Evolutionary conservation across 768 basidiomycete species (phyloP), one percentile per base, ranked within the genome.

Genomic region (Leccinum aurantiacum): DNA sequence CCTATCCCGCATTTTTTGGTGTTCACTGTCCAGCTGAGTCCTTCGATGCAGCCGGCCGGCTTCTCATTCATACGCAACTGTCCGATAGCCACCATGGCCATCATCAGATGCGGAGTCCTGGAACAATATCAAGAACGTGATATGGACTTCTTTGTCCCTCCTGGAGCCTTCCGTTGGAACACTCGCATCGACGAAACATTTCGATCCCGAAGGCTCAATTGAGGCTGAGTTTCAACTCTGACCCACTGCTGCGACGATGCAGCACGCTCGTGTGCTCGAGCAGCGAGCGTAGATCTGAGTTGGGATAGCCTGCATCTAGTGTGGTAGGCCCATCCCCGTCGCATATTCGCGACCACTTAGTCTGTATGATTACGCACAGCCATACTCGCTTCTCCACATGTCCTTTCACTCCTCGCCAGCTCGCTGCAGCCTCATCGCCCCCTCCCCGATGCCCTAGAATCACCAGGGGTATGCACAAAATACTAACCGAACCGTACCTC

Each of bases 371-470:
- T 87, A 91, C 49, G 90, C 91, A 0, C 87, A 91, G 65, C 87
- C 3, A 89, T 93, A 4, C 72, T 80, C 46, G 83, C 84, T 50
- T 71, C 79, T 0, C 84, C 83, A 54, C 86, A 84, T 61, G 72
- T 91, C 31, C 81, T 92, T 14, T 84, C 88, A 6, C 75, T 91
- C 25, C 75, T 91, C 31, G 85, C 90, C 91, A 93, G 68, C 88
- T 93, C 64, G 61, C 66, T 2, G 60, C 60, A 15, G 57, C 66
- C 77, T 94, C 27, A 81, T 93, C 47, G 91, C 91, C 2, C 83
- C 70, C 78, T 93, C 22, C 70, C 87, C 57, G 76, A 78, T 49
- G 86, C 91, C 53, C 80, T 93, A 49, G 86, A 90, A 58, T 74
- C 74, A 6, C 84, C 84, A 58, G 85, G 89, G 10, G 84, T 93